These are phyloP conservation scores for Trametes maxima DNA, from an alignment of 768 basidiomycete genomes.

Conservation along the genomic window DNA sequence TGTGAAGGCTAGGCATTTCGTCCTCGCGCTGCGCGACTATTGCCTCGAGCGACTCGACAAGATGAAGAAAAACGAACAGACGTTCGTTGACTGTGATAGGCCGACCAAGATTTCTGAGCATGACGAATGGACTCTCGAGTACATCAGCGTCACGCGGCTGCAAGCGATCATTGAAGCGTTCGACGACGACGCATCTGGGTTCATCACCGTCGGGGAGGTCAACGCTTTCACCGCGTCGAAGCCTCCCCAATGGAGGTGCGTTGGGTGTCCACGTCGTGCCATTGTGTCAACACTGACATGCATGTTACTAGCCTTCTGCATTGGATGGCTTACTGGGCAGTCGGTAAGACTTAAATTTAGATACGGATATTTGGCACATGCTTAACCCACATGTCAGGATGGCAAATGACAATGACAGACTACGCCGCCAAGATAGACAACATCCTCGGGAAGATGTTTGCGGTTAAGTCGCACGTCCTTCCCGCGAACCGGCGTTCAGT, in stretches of 20 bases:
- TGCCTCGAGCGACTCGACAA: conserved; percentile 31
- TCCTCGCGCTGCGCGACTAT: conserved; percentile 44
- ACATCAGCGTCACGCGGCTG: conserved; percentile 36
- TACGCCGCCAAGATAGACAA: conserved; percentile 17
- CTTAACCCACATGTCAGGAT: conserved; percentile 14
- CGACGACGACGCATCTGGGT: conserved; percentile 43
- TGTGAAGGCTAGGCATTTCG: conserved; percentile 55
- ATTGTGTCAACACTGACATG: neutral
- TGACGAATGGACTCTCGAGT: conserved; percentile 39
- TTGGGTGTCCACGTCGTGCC: neutral
- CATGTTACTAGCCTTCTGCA: conserved; percentile 27
- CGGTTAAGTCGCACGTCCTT: conserved; percentile 11
- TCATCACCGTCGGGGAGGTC: conserved; percentile 37
- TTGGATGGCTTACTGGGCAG: conserved; percentile 39
- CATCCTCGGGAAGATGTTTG: conserved; percentile 21
- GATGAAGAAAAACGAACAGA: conserved; percentile 12
- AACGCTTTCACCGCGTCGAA: conserved; percentile 34
- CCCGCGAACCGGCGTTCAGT: conserved; percentile 28
- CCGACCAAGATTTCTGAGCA: conserved; percentile 14
- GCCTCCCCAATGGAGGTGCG: conserved; percentile 35
- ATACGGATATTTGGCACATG: neutral
- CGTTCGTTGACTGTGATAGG: conserved; percentile 6
- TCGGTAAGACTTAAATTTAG: conserved; percentile 24
- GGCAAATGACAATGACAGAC: conserved; percentile 24
- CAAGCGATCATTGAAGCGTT: conserved; percentile 41